Evolutionary conservation across 441 rosid genomes (phyloP), one percentile per base, ranked within the genome.

Genomic region (Cnidoscolus chayamansa): DNA sequence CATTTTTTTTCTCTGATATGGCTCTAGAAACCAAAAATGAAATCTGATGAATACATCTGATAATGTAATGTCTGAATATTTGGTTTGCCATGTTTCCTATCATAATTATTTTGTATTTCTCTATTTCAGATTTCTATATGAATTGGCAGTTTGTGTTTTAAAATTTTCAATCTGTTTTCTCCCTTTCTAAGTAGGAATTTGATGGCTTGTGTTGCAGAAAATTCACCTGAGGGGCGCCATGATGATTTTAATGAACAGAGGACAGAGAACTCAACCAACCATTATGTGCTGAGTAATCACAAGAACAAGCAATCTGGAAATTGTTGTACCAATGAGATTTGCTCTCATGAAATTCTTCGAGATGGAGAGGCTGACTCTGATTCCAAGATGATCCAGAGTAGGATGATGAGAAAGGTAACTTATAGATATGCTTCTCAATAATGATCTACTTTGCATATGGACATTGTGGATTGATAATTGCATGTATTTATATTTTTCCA

Each of bases 291-390:
- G 54, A 69, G 74, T 64, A 79, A 75, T 67, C 78, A 80, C 75
- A 65, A 76, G 60, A 81, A 74, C 11, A 87, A 80, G 68, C 79
- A 70, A 75, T 73, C 79, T 49, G 91, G 81, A 72, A 67, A 68
- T 69, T 73, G 78, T 67, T 84, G 86, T 75, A 79, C 76, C 67
- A 89, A 87, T 80, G 93, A 88, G 63, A 90, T 96, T 75, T 96
- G 93, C 81, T 87, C 99, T 71, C 94, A 90, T 75, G 97, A 91
- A 77, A 89, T 93, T 78, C 97, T 96, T 68, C 86, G 72, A 64
- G 82, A 93, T 55, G 84, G 89, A 60, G 89, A 79, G 61, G 77
- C 74, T 48, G 81, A 80, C 71, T 76, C 80, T 30, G 76, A 74
- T 73, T 74, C 78, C 50, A 83, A 76, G 50, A 73, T 60, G 50